These are phyloP conservation scores for Arctium lappa DNA, from an alignment of 129 eudicot genomes.

Conservation along the genomic window DNA sequence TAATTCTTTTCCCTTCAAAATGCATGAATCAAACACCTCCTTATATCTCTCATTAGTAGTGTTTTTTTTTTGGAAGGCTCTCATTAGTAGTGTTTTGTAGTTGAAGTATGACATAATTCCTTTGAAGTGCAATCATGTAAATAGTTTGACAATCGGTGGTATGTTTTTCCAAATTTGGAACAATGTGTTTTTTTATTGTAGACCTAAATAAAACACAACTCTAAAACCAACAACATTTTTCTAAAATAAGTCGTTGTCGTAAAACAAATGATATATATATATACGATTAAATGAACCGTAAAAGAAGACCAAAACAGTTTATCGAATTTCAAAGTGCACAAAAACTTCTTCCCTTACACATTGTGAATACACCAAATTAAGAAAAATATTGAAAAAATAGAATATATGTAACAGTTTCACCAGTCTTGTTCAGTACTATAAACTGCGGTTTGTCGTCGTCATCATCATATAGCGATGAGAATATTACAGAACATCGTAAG, in stretches of 20 bases:
- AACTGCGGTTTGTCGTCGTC: conserved; percentile 8
- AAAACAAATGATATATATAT: background rate
- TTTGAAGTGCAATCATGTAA: no score
- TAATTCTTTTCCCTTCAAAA: no score
- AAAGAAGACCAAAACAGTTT: background rate
- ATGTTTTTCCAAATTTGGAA: no score
- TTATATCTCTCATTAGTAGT: no score
- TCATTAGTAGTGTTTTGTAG: no score
- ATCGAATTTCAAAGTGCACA: conserved; percentile 4
- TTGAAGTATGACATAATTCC: no score
- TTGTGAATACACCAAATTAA: conserved; percentile 9
- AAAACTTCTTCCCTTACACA: conserved; percentile 18
- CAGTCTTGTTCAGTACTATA: conserved; percentile 22
- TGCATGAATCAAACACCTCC: no score
- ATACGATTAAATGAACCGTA: background rate
- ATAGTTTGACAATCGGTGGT: no score
- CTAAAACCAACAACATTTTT: no score
- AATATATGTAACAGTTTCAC: conserved; percentile 12
- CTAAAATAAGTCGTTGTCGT: background rate
- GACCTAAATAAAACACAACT: no score
- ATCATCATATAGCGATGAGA: conserved; percentile 5
- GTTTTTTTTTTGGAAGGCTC: no score
- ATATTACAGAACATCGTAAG: conserved; percentile 17
- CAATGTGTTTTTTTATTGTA: no score
- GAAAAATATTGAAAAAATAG: conserved; percentile 15